Evolutionary conservation across 768 basidiomycete genomes (phyloP).

Genomic region (Lentinus brumalis): DNA sequence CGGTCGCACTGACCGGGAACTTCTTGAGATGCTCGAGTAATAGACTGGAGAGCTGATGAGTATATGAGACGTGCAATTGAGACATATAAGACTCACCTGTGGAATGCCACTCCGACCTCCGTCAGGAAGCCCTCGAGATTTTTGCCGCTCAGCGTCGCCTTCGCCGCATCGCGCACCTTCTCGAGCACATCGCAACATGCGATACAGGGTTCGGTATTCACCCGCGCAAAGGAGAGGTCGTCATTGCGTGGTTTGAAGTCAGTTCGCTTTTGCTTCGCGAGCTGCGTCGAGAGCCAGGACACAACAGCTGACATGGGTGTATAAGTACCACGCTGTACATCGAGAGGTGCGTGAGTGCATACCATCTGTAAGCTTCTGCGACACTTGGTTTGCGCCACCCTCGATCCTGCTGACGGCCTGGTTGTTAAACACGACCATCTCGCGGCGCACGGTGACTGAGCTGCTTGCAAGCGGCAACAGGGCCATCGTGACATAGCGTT

Average conservation of each 20-base stretch:
- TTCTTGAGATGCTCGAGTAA: conserved; percentile 94
- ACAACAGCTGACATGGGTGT: conserved; percentile 56
- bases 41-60: conserved; percentile 49
- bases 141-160: conserved; percentile 83
- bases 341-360: conserved; percentile 27
- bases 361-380: conserved; percentile 86
- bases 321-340: neutral
- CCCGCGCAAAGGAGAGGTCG: conserved; percentile 90
- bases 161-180: conserved; percentile 75
- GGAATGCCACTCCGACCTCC: conserved; percentile 93
- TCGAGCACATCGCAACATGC: conserved; percentile 85
- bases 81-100: conserved; percentile 54
- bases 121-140: conserved; percentile 91
- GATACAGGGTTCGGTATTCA: conserved; percentile 92
- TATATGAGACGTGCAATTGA: neutral
- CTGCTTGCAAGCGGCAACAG: conserved; percentile 84
- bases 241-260: conserved; percentile 98
- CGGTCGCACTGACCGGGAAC: conserved; percentile 95
- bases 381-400: conserved; percentile 73
- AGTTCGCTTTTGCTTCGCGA: conserved; percentile 91
- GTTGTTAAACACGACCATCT: conserved; percentile 92
- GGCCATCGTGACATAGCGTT: conserved; percentile 91
- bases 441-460: conserved; percentile 84
- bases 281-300: conserved; percentile 70
- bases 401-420: conserved; percentile 86